Evolutionary conservation across 2,329 filamentous ascomycete species (phyloP).

Genomic region (Aspergillus amoenus): DNA sequence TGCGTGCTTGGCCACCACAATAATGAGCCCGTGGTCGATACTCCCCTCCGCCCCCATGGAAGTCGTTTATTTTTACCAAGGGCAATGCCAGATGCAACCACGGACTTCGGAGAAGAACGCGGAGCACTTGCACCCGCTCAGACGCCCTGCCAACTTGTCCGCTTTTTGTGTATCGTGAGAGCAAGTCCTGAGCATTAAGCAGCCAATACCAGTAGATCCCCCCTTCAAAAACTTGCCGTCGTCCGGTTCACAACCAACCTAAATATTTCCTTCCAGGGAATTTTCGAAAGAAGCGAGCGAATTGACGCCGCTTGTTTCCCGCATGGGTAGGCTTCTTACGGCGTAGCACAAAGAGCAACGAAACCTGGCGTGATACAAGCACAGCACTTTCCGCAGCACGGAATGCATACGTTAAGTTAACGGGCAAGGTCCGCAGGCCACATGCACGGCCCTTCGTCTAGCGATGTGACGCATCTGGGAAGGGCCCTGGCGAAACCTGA

Average conservation of each 20-base stretch:
- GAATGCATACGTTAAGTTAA: background rate
- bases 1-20: background rate
- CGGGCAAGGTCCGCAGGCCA: constrained; percentile 4
- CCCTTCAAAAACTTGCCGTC: too few species aligned
- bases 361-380: background rate
- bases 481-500: background rate
- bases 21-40: background rate
- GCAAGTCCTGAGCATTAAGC: background rate
- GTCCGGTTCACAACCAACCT: background rate
- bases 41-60: background rate
- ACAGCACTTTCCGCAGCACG: background rate
- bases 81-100: background rate
- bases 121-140: background rate
- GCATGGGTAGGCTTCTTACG: background rate
- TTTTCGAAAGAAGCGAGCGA: background rate
- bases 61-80: background rate
- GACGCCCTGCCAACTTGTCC: background rate
- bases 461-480: background rate
- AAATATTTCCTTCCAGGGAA: background rate
- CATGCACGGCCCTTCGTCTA: background rate
- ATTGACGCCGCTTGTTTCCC: background rate
- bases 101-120: background rate
- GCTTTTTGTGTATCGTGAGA: background rate
- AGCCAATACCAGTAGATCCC: background rate
- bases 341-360: background rate